phyloP scores from a whole-genome alignment of 1,284 basidiomycete genomes.

The Rhodotorula mucilaginosa region DNA sequence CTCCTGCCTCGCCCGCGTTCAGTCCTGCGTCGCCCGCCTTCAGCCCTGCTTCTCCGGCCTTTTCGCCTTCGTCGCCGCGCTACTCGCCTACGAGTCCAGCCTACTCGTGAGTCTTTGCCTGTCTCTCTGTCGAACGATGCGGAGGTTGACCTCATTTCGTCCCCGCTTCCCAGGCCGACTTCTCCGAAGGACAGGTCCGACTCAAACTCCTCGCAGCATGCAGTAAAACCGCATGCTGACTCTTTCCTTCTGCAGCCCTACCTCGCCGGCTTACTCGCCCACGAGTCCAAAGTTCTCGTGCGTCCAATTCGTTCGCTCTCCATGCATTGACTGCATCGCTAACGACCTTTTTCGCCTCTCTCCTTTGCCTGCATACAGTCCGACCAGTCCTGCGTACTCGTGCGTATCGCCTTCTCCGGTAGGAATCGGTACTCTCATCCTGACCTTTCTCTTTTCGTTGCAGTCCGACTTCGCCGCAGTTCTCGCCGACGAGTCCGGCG shows the following conservation, averaged over 20 bases:
- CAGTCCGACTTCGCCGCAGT: slow-evolving; percentile 50
- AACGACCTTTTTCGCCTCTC: background rate
- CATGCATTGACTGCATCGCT: background rate
- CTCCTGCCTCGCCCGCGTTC: slow-evolving; percentile 48
- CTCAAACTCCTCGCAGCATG: background rate
- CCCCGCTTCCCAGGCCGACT: background rate
- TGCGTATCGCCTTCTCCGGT: background rate
- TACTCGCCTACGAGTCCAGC: slow-evolving; percentile 27
- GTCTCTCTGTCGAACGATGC: background rate
- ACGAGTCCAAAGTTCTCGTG: slow-evolving; percentile 59
- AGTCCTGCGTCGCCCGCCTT: slow-evolving; percentile 17
- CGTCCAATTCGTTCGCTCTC: slow-evolving; percentile 8
- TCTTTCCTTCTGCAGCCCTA: slow-evolving; percentile 13
- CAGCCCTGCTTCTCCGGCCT: slow-evolving; percentile 21
- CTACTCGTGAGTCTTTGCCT: background rate
- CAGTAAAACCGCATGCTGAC: background rate
- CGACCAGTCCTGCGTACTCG: slow-evolving; percentile 3
- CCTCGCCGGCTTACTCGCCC: slow-evolving; percentile 63
- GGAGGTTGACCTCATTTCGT: background rate
- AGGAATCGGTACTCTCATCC: background rate
- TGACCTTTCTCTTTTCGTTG: background rate
- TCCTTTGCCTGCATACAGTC: background rate
- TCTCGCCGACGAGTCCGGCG: slow-evolving; percentile 72
- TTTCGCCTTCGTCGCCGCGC: slow-evolving; percentile 20
- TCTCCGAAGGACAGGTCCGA: slow-evolving; percentile 5